Conservation (phyloP, 345 rosid genomes). For the Cardamine resedifolia region DNA sequence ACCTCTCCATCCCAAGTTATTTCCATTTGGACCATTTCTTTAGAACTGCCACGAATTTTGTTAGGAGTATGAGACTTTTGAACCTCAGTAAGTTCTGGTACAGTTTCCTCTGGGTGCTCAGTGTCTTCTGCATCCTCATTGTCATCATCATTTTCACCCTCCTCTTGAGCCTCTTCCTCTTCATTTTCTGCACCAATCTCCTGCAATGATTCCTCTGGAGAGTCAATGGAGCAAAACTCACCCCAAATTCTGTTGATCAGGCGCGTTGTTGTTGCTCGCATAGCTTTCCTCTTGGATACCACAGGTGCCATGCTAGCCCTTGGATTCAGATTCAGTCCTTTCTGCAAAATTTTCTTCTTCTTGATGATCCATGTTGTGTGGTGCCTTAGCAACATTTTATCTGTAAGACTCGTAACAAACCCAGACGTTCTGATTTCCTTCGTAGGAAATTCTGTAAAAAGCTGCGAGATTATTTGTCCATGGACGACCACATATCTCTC, state of each 20-base stretch:
- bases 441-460: slow-evolving; percentile 64
- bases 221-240: slow-evolving; percentile 64
- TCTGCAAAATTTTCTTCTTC: too few species aligned
- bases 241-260: slow-evolving; percentile 87
- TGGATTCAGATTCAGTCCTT: too few species aligned
- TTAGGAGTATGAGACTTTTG: slow-evolving; percentile 35
- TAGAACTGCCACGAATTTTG: slow-evolving; percentile 32
- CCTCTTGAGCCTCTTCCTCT: slow-evolving; percentile 46
- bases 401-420: slow-evolving; percentile 53
- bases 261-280: slow-evolving; percentile 82
- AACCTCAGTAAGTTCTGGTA: slow-evolving; percentile 32
- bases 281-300: too few species aligned
- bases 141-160: slow-evolving; percentile 39
- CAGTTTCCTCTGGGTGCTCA: slow-evolving; percentile 41
- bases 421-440: slow-evolving; percentile 51
- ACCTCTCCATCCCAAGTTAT: slow-evolving; percentile 54
- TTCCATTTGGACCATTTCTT: too few species aligned
- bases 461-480: slow-evolving; percentile 73
- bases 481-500: slow-evolving; percentile 81
- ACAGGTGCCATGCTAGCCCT: too few species aligned
- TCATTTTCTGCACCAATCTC: slow-evolving; percentile 35
- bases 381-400: slow-evolving; percentile 70
- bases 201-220: slow-evolving; percentile 49
- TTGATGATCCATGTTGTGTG: slow-evolving; percentile 80
- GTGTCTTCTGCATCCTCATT: slow-evolving; percentile 44